Percentiles rank a stretch among this genome's conserved stretches.
These are phyloP conservation scores for Saitozyma sp. DNA, from an alignment of 768 basidiomycete genomes.

Conservation along the genomic window DNA sequence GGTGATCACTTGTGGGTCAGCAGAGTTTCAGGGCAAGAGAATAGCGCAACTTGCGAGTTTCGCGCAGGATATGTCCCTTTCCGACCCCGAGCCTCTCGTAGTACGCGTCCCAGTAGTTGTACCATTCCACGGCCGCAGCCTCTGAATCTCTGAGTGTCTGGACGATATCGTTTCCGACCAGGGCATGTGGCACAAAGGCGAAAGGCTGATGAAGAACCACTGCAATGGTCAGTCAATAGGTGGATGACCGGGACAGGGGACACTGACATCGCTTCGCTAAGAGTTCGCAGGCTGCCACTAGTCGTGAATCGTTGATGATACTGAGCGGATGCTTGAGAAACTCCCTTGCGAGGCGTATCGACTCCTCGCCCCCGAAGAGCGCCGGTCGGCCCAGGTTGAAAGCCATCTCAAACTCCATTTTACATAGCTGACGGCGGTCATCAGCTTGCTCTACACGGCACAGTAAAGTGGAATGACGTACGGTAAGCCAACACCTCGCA, in stretches of 20 bases:
- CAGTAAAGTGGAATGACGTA: constrained; percentile 12
- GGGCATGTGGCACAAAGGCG: too few species aligned
- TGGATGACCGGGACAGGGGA: too few species aligned
- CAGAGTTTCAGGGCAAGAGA: too few species aligned
- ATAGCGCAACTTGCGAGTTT: too few species aligned
- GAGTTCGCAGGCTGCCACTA: constrained; percentile 13
- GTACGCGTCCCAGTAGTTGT: constrained; percentile 35
- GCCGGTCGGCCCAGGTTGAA: constrained; percentile 18
- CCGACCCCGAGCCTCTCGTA: constrained; percentile 1
- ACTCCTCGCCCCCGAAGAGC: constrained; percentile 4
- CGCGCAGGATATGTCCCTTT: too few species aligned
- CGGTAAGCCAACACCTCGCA: constrained; percentile 40
- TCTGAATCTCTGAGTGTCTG: constrained; percentile 24
- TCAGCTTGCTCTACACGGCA: neutral
- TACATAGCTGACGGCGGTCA: constrained; percentile 22
- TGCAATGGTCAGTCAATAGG: too few species aligned
- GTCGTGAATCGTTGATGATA: constrained; percentile 8
- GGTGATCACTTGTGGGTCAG: constrained; percentile 25
- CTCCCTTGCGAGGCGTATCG: constrained; percentile 8
- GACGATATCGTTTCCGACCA: constrained; percentile 20
- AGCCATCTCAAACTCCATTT: constrained; percentile 36
- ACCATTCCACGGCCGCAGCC: constrained; percentile 23
- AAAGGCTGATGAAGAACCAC: too few species aligned
- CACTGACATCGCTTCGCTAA: constrained; percentile 8
- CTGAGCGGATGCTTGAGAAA: constrained; percentile 17